Evolutionary conservation across 2,329 filamentous ascomycete genomes (phyloP), one percentile per base, ranked within the genome.

Genomic region (Ophiostoma sp.): DNA sequence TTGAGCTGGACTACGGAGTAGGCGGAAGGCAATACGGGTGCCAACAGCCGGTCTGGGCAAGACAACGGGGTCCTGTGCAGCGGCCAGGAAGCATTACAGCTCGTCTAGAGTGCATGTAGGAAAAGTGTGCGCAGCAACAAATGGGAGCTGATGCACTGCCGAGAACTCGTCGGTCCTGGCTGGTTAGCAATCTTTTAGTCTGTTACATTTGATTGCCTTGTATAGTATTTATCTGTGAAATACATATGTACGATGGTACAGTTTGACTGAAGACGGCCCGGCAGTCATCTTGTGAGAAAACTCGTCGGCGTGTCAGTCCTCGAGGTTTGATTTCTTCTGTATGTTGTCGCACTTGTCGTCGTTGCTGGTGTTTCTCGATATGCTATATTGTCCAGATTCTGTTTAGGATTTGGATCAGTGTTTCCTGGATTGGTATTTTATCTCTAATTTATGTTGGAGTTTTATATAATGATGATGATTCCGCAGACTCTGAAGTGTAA

Each of bases 1-100:
- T 97, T 93, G 1, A 91, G 90, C 77, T 91, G 97, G 69, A 97
- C 87, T 23, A n/a, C n/a, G n/a, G n/a, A n/a, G n/a, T n/a, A 97
- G 86, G 67, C 94, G 90, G 80, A 95, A 98, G 72, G 88, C 89
- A n/a, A 97, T 84, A 69, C 94, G 88, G 10, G 93, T 94, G 72
- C 94, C 94, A 57, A 93, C 85, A 7, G 89, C 86, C 0, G 91
- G 91, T 52, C 85, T 82, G 0, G 93, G 92, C 2, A 97, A 85
- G 27, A 93, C 81, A 1, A 83, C 69, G 3, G 69, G 80, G 1
- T 72, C 68, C 67, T 79, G 83, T 0, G 90, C 85, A 68, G 87
- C 86, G 36, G 88, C 87, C 70, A 98, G 85, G 69, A 94, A 89
- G 70, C 91, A 87, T 31, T 90, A 89, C 48, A 98, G 87, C 79